Percentiles rank a stretch among this genome's conserved stretches.
phyloP scores from a whole-genome alignment of 495 filamentous ascomycete species.

The Amniculicola lignicola region DNA sequence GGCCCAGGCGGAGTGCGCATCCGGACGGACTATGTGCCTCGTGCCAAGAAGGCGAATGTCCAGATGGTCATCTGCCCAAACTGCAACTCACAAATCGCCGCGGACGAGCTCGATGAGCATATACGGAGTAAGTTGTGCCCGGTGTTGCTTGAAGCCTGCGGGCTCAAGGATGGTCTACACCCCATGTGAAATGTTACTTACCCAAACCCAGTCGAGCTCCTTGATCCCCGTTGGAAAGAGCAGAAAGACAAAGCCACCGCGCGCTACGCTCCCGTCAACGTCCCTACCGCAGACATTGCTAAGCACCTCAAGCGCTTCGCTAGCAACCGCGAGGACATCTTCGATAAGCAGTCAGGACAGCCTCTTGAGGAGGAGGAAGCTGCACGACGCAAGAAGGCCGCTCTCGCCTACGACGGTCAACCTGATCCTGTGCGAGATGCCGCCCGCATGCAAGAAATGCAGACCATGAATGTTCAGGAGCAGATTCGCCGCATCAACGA shows the following conservation, averaged over 20 bases:
- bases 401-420: constrained; percentile 62
- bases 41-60: constrained; percentile 64
- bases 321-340: constrained; percentile 88
- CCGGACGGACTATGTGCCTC: constrained; percentile 84
- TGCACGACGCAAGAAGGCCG: constrained; percentile 70
- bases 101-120: constrained; percentile 84
- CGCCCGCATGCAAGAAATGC: constrained; percentile 55
- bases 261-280: constrained; percentile 70
- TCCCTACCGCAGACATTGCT: constrained; percentile 82
- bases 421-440: constrained; percentile 55
- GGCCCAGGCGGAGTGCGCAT: constrained; percentile 81
- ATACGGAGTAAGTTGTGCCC: constrained; percentile 66
- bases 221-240: constrained; percentile 95
- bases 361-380: constrained; percentile 69
- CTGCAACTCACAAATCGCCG: constrained; percentile 83
- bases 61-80: constrained; percentile 85
- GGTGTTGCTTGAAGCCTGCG: no score
- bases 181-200: no score
- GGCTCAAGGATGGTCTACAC: no score
- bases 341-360: constrained; percentile 70
- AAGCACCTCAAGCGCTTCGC: constrained; percentile 95
- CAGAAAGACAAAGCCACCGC: constrained; percentile 84
- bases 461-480: constrained; percentile 66
- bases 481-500: constrained; percentile 49
- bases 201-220: constrained; percentile 80